Conservation (phyloP, 2,329 filamentous ascomycete genomes). For the Rutstroemia sp. region DNA sequence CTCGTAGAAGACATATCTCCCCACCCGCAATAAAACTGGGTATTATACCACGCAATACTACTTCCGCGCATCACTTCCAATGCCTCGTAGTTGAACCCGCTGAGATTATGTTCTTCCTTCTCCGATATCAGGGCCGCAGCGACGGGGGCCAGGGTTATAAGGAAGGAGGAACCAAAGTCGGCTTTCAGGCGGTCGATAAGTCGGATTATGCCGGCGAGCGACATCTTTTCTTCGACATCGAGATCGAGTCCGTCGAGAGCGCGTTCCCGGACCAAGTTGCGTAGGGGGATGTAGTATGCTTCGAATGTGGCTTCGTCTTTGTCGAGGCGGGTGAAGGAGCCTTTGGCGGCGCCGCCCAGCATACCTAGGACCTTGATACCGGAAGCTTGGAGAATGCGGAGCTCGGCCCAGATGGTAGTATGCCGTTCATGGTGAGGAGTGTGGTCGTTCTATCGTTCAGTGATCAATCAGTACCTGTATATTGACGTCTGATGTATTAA, state of each 20-base stretch:
- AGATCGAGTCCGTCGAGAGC: conserved; percentile 65
- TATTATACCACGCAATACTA: conserved; percentile 78
- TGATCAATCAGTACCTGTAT: neutral
- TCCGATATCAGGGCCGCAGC: conserved; percentile 60
- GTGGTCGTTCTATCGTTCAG: conserved; percentile 62
- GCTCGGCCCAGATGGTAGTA: conserved; percentile 70
- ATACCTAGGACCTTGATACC: conserved; percentile 80
- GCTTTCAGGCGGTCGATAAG: conserved; percentile 59
- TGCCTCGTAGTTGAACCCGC: conserved; percentile 72
- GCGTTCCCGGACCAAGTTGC: conserved; percentile 53
- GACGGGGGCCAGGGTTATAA: conserved; percentile 77
- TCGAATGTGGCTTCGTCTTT: conserved; percentile 60
- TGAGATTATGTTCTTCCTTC: conserved; percentile 57
- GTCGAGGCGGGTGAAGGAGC: conserved; percentile 56
- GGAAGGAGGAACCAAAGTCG: conserved; percentile 64
- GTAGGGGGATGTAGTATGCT: conserved; percentile 62
- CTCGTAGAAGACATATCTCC: conserved; percentile 24
- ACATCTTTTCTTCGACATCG: conserved; percentile 73
- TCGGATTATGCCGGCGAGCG: conserved; percentile 56
- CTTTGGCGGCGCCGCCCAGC: conserved; percentile 77
- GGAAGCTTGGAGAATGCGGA: conserved; percentile 59
- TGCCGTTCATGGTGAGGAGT: conserved; percentile 60
- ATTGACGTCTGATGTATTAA: conserved; percentile 61
- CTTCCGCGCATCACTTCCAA: conserved; percentile 61
- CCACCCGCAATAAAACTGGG: conserved; percentile 92